These are phyloP conservation scores for Dentipellis sp. DNA, from an alignment of 768 basidiomycete genomes.

Conservation along the genomic window DNA sequence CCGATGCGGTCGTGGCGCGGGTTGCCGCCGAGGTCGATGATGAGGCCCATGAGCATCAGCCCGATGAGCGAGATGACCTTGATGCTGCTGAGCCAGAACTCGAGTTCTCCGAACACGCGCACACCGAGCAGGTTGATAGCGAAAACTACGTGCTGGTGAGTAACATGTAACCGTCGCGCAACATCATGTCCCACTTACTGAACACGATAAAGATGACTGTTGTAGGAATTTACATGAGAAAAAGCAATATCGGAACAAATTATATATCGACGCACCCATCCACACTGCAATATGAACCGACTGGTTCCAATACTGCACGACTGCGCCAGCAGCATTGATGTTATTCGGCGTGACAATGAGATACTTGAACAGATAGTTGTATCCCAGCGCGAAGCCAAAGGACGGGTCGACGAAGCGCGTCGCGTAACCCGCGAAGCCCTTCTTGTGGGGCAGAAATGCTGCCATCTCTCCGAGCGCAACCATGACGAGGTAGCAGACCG, in stretches of 20 bases:
- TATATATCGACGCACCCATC: conserved; percentile 35
- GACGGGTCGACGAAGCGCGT: conserved; percentile 62
- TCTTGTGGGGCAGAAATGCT: conserved; percentile 47
- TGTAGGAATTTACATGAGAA: conserved; percentile 3
- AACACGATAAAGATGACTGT: conserved; percentile 50
- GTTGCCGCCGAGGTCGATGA: conserved; percentile 36
- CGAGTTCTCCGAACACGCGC: conserved; percentile 61
- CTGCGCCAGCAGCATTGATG: conserved; percentile 48
- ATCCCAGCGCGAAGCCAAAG: conserved; percentile 57
- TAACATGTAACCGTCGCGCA: conserved; percentile 1
- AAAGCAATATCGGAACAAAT: background rate
- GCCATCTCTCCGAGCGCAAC: conserved; percentile 31
- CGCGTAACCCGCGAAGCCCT: conserved; percentile 48
- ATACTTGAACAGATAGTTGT: conserved; percentile 41
- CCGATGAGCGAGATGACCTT: conserved; percentile 48
- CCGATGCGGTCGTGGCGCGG: conserved; percentile 24
- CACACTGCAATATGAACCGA: conserved; percentile 37
- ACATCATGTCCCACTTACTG: conserved; percentile 26
- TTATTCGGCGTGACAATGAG: conserved; percentile 60
- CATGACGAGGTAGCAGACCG: conserved; percentile 54
- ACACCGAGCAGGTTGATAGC: conserved; percentile 52
- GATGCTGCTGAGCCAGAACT: conserved; percentile 65
- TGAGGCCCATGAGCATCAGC: conserved; percentile 32
- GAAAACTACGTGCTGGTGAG: conserved; percentile 29
- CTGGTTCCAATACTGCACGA: conserved; percentile 27